phyloP scores from a whole-genome alignment of 2,329 filamentous ascomycete species.

The Ophiostoma sp. region DNA sequence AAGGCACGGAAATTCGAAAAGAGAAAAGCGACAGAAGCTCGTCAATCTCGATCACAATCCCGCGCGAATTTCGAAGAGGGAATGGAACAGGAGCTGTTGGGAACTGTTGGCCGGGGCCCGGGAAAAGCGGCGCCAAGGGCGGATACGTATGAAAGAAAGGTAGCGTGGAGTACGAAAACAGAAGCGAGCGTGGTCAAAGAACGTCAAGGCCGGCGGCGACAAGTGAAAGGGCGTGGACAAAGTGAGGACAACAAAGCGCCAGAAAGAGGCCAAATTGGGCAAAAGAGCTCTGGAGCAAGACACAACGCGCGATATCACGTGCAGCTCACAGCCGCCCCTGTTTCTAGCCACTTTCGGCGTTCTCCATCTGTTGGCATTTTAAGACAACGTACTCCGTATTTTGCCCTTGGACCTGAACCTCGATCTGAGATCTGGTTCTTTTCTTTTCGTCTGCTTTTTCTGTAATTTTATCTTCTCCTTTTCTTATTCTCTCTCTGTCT shows the following conservation, averaged over 20 bases:
- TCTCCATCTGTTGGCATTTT: not conserved
- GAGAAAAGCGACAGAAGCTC: not conserved
- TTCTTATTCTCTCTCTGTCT: not conserved
- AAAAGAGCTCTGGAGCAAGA: not conserved
- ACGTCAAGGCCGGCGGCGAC: not conserved
- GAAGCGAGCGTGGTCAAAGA: slow-evolving; percentile 6
- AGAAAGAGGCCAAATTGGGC: not conserved
- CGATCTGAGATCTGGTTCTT: not conserved
- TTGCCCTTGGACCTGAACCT: not conserved
- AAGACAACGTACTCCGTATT: not conserved
- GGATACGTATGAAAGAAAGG: not conserved
- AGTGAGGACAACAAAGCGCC: not conserved
- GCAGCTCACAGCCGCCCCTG: not conserved
- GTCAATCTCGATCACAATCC: slow-evolving; percentile 5
- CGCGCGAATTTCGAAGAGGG: not conserved
- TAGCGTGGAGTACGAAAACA: not conserved
- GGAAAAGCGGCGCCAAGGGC: not conserved
- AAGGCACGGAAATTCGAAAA: not conserved
- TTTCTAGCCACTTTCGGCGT: not conserved
- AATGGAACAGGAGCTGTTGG: not conserved
- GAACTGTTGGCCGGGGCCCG: not conserved
- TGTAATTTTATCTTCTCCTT: not conserved
- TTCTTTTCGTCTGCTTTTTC: not conserved
- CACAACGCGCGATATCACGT: slow-evolving; percentile 16
- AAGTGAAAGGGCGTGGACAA: not conserved